Conservation (phyloP, 2,329 filamentous ascomycete genomes). For the Cercospora sp. region DNA sequence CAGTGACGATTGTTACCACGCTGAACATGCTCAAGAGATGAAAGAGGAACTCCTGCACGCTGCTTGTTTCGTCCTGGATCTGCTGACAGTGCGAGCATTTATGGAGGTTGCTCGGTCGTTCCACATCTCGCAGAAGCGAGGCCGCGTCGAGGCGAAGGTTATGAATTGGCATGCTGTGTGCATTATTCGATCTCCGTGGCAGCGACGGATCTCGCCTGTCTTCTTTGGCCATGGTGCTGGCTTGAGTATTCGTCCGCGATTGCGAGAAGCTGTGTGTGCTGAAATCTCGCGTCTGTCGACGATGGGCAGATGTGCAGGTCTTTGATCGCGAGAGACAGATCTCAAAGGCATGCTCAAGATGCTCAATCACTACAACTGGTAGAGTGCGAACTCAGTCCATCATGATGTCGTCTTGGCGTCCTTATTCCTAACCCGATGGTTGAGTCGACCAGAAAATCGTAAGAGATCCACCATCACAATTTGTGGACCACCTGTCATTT, state of each 20-base stretch:
- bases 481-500: not conserved
- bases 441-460: not conserved
- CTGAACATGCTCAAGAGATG: conserved; percentile 2
- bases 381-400: not conserved
- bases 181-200: not conserved
- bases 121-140: not conserved
- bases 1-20: not conserved
- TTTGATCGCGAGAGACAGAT: not conserved
- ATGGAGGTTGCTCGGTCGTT: not conserved
- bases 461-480: not conserved
- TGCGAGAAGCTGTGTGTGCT: not conserved
- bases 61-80: not conserved
- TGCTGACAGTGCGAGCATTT: not conserved
- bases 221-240: not conserved
- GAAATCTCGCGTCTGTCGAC: not conserved
- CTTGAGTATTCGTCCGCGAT: not conserved
- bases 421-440: not conserved
- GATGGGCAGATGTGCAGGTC: not conserved
- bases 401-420: not conserved
- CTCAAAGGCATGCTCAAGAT: not conserved
- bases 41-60: not conserved
- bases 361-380: not conserved
- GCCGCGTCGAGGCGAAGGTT: not conserved
- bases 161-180: not conserved
- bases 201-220: not conserved